Conservation (phyloP, 208 protist species). For the Vickermania ingenoplastis region DNA sequence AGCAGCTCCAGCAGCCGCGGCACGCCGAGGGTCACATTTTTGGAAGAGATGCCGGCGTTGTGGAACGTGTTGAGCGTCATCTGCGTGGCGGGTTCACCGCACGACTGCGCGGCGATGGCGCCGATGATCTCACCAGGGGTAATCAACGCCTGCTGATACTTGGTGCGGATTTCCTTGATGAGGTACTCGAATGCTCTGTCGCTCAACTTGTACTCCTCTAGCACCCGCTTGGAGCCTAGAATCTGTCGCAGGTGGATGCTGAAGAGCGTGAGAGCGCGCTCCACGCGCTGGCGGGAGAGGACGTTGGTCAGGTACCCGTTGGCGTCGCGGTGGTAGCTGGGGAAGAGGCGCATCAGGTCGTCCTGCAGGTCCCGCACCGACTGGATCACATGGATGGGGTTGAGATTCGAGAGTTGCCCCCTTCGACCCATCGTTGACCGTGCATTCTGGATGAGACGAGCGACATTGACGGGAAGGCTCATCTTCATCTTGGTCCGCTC, state of each 20-base stretch:
- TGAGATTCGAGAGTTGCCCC: slow-evolving; percentile 82
- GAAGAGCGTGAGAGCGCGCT: slow-evolving; percentile 94
- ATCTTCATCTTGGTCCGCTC: slow-evolving; percentile 57
- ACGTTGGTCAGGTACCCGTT: slow-evolving; percentile 63
- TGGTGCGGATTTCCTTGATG: slow-evolving; percentile 92
- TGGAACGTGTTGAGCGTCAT: slow-evolving; percentile 99
- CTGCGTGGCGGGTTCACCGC: slow-evolving; percentile 99
- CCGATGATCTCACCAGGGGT: slow-evolving; percentile 98
- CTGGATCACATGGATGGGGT: slow-evolving; percentile 83
- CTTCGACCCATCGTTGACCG: slow-evolving; percentile 90
- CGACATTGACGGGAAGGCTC: slow-evolving; percentile 91
- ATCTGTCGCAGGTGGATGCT: slow-evolving; percentile 88
- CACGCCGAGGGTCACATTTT: slow-evolving; percentile 99
- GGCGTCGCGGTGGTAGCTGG: slow-evolving; percentile 58
- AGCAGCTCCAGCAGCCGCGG: slow-evolving; percentile 99
- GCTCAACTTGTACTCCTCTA: slow-evolving; percentile 91
- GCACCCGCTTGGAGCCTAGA: slow-evolving; percentile 91
- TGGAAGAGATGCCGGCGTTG: slow-evolving; percentile 98
- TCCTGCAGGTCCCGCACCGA: slow-evolving; percentile 62
- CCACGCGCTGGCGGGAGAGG: slow-evolving; percentile 87
- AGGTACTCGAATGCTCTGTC: slow-evolving; percentile 95
- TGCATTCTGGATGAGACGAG: slow-evolving; percentile 94
- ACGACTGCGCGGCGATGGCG: slow-evolving; percentile 98
- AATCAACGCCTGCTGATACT: slow-evolving; percentile 91
- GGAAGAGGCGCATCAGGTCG: slow-evolving; percentile 74